Evolutionary conservation across 495 filamentous ascomycete species (phyloP).

Genomic region (Talaromyces nanjingensis): DNA sequence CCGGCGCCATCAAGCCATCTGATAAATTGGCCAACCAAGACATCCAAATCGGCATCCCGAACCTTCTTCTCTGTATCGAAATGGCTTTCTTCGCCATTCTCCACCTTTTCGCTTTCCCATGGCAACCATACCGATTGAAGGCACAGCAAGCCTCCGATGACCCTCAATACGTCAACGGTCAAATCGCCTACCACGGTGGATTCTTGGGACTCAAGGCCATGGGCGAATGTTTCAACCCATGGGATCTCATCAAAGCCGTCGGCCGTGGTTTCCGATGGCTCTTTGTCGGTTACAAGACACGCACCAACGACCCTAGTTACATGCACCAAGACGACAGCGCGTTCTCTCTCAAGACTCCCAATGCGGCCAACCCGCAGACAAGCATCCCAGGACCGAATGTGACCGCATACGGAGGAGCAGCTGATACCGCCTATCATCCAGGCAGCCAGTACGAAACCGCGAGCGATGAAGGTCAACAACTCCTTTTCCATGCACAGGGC

Average conservation of each 20-base stretch:
- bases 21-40: conserved; percentile 58
- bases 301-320: conserved; percentile 48
- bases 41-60: conserved; percentile 64
- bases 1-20: conserved; percentile 54
- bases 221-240: conserved; percentile 69
- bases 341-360: conserved; percentile 24
- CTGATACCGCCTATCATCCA: conserved; percentile 19
- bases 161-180: conserved; percentile 44
- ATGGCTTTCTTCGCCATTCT: conserved; percentile 65
- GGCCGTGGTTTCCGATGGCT: conserved; percentile 76
- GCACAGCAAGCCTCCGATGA: conserved; percentile 27
- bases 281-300: conserved; percentile 59
- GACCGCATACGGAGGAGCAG: conserved; percentile 31
- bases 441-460: conserved; percentile 16
- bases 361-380: conserved; percentile 11
- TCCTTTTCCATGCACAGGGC: conserved; percentile 35
- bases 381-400: conserved; percentile 8
- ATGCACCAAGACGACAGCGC: conserved; percentile 17
- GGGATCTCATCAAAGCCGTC: conserved; percentile 75
- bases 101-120: conserved; percentile 71
- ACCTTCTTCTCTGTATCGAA: conserved; percentile 64
- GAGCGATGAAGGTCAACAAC: conserved; percentile 34
- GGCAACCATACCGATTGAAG: conserved; percentile 52
- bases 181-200: conserved; percentile 53
- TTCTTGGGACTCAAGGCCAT: conserved; percentile 56